Evolutionary conservation across 441 rosid genomes (phyloP).

Genomic region (Codiaeum variegatum): DNA sequence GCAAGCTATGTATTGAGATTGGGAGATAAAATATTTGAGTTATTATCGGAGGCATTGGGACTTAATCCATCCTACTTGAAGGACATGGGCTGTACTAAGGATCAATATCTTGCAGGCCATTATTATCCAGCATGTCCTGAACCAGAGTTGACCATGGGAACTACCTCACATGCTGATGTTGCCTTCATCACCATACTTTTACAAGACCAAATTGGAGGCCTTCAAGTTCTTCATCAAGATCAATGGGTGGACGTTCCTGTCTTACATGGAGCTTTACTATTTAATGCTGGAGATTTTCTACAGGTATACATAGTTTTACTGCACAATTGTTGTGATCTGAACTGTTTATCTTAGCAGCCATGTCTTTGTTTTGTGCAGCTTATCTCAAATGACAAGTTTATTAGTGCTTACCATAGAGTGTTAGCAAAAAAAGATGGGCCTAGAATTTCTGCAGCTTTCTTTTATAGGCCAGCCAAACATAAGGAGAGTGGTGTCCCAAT

Average conservation of each 20-base stretch:
- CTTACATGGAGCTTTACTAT: constrained; percentile 18
- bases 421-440: constrained; percentile 40
- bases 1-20: constrained; percentile 17
- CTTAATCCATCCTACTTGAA: constrained; percentile 18
- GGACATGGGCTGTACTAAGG: constrained; percentile 22
- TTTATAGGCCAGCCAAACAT: constrained; percentile 28
- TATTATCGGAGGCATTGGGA: constrained; percentile 25
- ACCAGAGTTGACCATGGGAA: constrained; percentile 25
- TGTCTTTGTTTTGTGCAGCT: constrained; percentile 20
- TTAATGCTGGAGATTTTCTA: neutral
- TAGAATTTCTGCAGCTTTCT: constrained; percentile 56
- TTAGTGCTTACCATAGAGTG: constrained; percentile 50
- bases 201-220: constrained; percentile 28
- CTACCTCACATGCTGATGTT: constrained; percentile 17
- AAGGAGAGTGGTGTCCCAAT: constrained; percentile 3
- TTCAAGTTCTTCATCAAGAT: constrained; percentile 18
- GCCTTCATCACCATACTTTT: constrained; percentile 29
- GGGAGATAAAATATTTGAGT: constrained; percentile 10
- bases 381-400: constrained; percentile 50
- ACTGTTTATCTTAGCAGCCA: no score
- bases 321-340: no score
- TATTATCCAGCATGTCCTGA: constrained; percentile 27
- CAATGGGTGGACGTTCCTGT: constrained; percentile 22
- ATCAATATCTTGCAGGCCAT: constrained; percentile 16
- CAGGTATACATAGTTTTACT: neutral